A percentile compares a stretch with the other conserved stretches of the same genome.
Conservation (phyloP, 2,329 filamentous ascomycete genomes). For the Phyllosticta capitalensis region DNA sequence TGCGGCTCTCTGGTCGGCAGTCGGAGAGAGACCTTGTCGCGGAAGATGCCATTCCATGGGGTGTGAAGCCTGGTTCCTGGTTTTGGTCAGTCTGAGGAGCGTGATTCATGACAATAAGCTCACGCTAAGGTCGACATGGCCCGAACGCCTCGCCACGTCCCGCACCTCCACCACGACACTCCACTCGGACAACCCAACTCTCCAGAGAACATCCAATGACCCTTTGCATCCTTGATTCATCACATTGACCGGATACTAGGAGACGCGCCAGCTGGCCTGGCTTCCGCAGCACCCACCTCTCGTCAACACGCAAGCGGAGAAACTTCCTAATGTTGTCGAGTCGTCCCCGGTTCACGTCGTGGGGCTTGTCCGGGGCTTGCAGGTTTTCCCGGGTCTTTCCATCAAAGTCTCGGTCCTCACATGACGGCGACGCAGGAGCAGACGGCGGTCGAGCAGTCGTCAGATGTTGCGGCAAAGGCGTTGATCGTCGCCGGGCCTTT, state of each 20-base stretch:
- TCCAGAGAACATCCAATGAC: too few species aligned
- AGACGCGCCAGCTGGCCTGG: background rate
- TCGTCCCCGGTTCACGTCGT: slow-evolving; percentile 10
- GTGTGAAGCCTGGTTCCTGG: slow-evolving; percentile 11
- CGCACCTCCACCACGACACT: background rate
- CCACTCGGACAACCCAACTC: background rate
- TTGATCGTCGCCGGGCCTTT: slow-evolving; percentile 9
- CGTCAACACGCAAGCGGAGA: slow-evolving; percentile 5
- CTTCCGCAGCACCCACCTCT: background rate
- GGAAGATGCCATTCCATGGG: slow-evolving; percentile 1
- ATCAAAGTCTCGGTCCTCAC: background rate
- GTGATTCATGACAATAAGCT: slow-evolving; percentile 11
- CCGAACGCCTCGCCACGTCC: slow-evolving; percentile 11
- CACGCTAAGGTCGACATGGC: slow-evolving; percentile 9
- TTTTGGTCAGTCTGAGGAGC: slow-evolving; percentile 6
- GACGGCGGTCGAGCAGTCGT: background rate
- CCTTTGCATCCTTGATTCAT: background rate
- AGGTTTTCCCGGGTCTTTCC: background rate
- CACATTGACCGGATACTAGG: background rate
- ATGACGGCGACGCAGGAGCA: background rate
- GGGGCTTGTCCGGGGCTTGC: background rate
- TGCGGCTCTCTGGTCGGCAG: background rate
- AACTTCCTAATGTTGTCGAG: slow-evolving; percentile 1
- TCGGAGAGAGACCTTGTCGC: background rate
- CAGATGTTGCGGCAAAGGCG: slow-evolving; percentile 9